These are phyloP conservation scores for Babesia sp. DNA, from an alignment of 169 alveolate genomes.

Conservation along the genomic window DNA sequence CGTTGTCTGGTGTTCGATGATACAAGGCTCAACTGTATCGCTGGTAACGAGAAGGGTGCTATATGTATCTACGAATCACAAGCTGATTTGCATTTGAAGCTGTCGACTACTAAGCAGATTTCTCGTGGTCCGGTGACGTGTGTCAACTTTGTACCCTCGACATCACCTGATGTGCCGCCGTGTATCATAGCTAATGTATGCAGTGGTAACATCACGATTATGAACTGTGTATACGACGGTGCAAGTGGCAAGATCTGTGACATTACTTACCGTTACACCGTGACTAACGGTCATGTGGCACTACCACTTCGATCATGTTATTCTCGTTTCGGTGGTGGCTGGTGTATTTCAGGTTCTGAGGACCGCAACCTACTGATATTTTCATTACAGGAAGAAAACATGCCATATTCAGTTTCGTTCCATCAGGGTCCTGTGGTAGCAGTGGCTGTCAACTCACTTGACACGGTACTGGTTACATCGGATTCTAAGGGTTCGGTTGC, in stretches of 20 bases:
- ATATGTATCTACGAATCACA: conserved; percentile 76
- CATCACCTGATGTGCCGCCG: conserved; percentile 62
- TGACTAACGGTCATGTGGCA: conserved; percentile 72
- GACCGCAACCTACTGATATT: conserved; percentile 74
- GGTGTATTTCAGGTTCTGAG: conserved; percentile 80
- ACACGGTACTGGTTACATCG: conserved; percentile 80
- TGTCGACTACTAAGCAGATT: conserved; percentile 56
- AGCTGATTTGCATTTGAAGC: conserved; percentile 65
- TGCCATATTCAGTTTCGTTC: conserved; percentile 62
- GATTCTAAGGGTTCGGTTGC: conserved; percentile 85
- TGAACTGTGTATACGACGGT: conserved; percentile 76
- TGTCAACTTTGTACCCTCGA: conserved; percentile 72
- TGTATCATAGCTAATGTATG: conserved; percentile 74
- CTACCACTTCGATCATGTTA: conserved; percentile 73
- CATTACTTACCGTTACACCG: conserved; percentile 63
- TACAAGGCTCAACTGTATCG: conserved; percentile 79
- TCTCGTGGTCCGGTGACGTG: conserved; percentile 78
- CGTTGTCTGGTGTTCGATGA: conserved; percentile 82
- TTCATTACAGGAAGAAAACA: conserved; percentile 67
- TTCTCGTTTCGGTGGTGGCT: conserved; percentile 78
- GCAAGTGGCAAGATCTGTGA: conserved; percentile 61
- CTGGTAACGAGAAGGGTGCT: conserved; percentile 82
- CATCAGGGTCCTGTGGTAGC: conserved; percentile 84
- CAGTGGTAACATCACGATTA: conserved; percentile 79
- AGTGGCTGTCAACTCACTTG: conserved; percentile 80